These are phyloP conservation scores for Fusarium papillatum DNA, from an alignment of 2,329 filamentous ascomycete genomes.

Conservation along the genomic window DNA sequence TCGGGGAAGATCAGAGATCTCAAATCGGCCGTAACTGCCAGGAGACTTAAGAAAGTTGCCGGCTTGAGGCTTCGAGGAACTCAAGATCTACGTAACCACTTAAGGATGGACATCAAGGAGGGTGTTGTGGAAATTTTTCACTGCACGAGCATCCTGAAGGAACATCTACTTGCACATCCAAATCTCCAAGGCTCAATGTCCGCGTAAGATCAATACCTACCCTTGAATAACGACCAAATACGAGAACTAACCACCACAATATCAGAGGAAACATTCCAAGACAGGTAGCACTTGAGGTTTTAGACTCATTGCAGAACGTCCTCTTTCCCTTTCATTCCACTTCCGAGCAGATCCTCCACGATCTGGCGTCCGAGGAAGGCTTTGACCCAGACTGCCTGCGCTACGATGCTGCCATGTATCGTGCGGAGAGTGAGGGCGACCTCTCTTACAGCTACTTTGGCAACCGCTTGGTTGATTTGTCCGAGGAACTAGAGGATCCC, in stretches of 20 bases:
- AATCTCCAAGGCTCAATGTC: not conserved
- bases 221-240: accelerated
- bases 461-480: not conserved
- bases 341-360: not conserved
- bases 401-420: not conserved
- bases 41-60: not conserved
- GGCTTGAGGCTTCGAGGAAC: not conserved
- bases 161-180: not conserved
- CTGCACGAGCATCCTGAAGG: not conserved
- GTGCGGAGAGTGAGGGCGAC: not conserved
- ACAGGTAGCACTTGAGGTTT: not conserved
- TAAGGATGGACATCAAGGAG: not conserved
- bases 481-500: not conserved
- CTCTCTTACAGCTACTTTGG: not conserved
- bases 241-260: not conserved
- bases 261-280: not conserved
- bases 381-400: not conserved
- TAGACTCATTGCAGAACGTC: not conserved
- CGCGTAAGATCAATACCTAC: not conserved
- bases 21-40: not conserved
- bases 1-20: not conserved
- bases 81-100: not conserved
- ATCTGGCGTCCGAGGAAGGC: accelerated
- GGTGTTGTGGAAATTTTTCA: not conserved
- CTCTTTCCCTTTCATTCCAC: not conserved